phyloP scores from a whole-genome alignment of 148 eudicot genomes.

The Amaranthus hypochondriacus region DNA sequence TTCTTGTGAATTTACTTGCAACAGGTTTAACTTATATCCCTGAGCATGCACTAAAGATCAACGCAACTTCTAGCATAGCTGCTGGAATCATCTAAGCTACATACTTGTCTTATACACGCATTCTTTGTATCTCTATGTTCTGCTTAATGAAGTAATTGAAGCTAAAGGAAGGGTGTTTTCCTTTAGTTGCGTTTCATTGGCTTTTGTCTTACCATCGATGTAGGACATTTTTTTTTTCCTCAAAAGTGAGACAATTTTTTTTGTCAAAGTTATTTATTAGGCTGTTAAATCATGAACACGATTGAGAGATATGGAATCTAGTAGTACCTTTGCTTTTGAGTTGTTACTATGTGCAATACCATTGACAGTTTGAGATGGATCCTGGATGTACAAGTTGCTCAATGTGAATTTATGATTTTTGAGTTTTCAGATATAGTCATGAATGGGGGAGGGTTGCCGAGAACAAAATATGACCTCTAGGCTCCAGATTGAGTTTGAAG shows the following conservation, averaged over 20 bases:
- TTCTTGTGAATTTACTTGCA: constrained; percentile 19
- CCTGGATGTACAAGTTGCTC: too few relatives aligned
- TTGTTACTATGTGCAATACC: not conserved
- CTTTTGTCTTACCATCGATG: not conserved
- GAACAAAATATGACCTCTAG: too few relatives aligned
- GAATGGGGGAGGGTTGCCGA: too few relatives aligned
- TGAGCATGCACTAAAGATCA: constrained; percentile 84
- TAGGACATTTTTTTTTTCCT: constrained; percentile 13
- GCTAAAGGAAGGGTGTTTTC: not conserved
- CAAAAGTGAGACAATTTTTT: constrained; percentile 11
- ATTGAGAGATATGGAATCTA: constrained; percentile 6
- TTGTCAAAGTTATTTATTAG: constrained; percentile 12
- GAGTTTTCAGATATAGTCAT: too few relatives aligned
- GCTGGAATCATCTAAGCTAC: constrained; percentile 49
- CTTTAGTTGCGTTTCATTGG: constrained; percentile 5
- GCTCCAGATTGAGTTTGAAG: too few relatives aligned
- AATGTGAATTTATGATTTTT: too few relatives aligned
- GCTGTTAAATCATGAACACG: not conserved
- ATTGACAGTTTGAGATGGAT: not conserved
- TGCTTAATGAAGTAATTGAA: constrained; percentile 7
- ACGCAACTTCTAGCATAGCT: constrained; percentile 85
- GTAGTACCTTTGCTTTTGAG: not conserved
- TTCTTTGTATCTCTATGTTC: constrained; percentile 22
- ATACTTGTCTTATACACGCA: constrained; percentile 2
- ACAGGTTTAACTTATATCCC: constrained; percentile 78